A percentile compares a stretch with the other conserved stretches of the same genome.
Evolutionary conservation across 2,329 filamentous ascomycete species (phyloP).

Genomic region (Pezicula radicicola): DNA sequence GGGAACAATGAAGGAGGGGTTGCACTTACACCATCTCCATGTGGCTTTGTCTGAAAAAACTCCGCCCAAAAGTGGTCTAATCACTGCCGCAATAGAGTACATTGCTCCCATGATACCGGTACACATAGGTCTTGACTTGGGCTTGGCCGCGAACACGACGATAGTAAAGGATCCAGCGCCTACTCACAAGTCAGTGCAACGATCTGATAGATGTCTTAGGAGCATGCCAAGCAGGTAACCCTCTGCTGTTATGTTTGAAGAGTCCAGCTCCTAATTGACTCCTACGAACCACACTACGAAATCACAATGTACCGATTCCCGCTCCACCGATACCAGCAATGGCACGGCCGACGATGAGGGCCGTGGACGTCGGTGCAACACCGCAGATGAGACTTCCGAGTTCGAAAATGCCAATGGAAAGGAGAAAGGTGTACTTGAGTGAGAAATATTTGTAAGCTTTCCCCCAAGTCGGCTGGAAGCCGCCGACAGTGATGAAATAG

Average conservation of each 20-base stretch:
- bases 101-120: conserved; percentile 23
- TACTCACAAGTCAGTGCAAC: too few relatives aligned
- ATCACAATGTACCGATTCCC: too few relatives aligned
- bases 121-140: conserved; percentile 24
- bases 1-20: too few relatives aligned
- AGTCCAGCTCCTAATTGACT: too few relatives aligned
- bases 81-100: conserved; percentile 12
- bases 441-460: conserved; percentile 14
- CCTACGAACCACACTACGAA: too few relatives aligned
- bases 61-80: conserved; percentile 29
- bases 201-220: too few relatives aligned
- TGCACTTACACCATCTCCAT: conserved; percentile 31
- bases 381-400: conserved; percentile 26
- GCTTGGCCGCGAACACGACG: conserved; percentile 29
- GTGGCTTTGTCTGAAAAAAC: conserved; percentile 29
- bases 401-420: conserved; percentile 26
- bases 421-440: conserved; percentile 17
- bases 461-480: neutral
- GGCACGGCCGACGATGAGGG: conserved; percentile 27
- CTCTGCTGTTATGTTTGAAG: too few relatives aligned
- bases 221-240: too few relatives aligned
- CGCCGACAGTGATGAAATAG: conserved; percentile 1
- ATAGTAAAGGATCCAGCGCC: conserved; percentile 36
- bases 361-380: conserved; percentile 20
- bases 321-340: conserved; percentile 24